Base-by-base conservation (phyloP, 305 asterid species). In the Fraxinus velutina region DNA sequence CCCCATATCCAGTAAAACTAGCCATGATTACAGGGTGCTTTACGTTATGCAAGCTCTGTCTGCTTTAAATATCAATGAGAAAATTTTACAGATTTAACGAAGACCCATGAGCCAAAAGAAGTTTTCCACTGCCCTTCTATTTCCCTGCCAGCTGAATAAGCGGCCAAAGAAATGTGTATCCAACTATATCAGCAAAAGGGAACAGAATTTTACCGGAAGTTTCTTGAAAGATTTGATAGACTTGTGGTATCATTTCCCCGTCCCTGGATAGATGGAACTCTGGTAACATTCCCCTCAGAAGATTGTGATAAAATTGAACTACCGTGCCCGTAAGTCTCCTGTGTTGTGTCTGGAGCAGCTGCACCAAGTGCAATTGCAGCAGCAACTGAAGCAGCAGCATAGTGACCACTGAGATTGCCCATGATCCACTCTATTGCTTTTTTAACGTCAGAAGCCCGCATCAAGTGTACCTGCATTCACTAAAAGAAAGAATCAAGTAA, bases 321-420 rank as follows among this genome's bases (percentile, higher is more conserved):
- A 55, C 82, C 86, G 75, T 84, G 91, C 81, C 86, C 87, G 72
- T 91, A 90, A 21, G 86, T 77, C 85, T 92, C 97, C 37, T 84
- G 91, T 84, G 91, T 86, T 77, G 90, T 80, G 75, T 93, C 98
- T 57, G 96, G 91, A 84, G 92, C 91, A 72, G 94, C 88, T 82
- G 99, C 98, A 37, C 97, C 99, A 85, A 89, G 95, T 83, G 97
- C 95, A 78, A 94, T 92, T 80, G 98, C 98, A 90, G 98, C 97
- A 88, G 98, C 97, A 84, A 93, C 99, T 34, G 98, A 92, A 81
- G 92, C 94, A 87, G 98, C 99, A 86, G 98, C 99, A 85, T 96
- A 96, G 89, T 96, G 99, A 80, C 93, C 98, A 79, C 89, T 91
- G 83, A 92, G 97, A 89, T 92, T 93, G 82, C 91, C 92, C 94